Conservation (phyloP, 176 grass and related monocot genomes). For the Tillandsia leiboldiana region DNA sequence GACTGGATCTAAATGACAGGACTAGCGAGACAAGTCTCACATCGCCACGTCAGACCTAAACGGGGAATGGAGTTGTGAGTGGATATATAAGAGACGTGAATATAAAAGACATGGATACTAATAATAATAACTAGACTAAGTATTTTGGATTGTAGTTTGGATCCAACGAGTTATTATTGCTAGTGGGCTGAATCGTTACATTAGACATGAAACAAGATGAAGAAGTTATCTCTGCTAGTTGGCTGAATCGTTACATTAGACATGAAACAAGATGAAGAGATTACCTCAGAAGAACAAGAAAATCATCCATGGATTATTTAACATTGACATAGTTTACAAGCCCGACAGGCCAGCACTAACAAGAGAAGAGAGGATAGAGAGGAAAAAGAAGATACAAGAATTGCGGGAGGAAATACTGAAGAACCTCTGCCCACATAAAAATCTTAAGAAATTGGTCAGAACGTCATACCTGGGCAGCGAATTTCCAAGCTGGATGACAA, state of each 20-base stretch:
- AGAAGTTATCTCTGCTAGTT: not conserved
- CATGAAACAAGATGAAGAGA: not conserved
- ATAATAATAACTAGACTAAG: too few relatives aligned
- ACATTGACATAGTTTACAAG: not conserved
- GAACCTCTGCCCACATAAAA: slow-evolving; percentile 3
- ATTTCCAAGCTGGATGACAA: slow-evolving; percentile 3
- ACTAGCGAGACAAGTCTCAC: too few relatives aligned
- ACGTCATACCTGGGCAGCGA: not conserved
- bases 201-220: not conserved
- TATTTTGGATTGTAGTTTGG: too few relatives aligned
- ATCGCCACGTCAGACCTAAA: too few relatives aligned
- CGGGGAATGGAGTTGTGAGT: too few relatives aligned
- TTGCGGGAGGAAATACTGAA: not conserved
- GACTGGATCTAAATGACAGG: too few relatives aligned
- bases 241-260: too few relatives aligned
- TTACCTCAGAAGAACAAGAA: not conserved
- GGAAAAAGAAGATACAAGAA: not conserved
- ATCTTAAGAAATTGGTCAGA: slow-evolving; percentile 2
- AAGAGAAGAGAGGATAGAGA: not conserved
- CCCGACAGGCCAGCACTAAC: not conserved
- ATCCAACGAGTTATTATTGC: too few relatives aligned
- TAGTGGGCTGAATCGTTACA: too few relatives aligned
- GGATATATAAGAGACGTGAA: too few relatives aligned
- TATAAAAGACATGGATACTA: too few relatives aligned
- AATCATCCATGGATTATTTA: not conserved